Percentiles rank a stretch among this genome's conserved stretches.
Evolutionary conservation across 164 flowering plant genomes (phyloP).

Genomic region (Stephania japonica): DNA sequence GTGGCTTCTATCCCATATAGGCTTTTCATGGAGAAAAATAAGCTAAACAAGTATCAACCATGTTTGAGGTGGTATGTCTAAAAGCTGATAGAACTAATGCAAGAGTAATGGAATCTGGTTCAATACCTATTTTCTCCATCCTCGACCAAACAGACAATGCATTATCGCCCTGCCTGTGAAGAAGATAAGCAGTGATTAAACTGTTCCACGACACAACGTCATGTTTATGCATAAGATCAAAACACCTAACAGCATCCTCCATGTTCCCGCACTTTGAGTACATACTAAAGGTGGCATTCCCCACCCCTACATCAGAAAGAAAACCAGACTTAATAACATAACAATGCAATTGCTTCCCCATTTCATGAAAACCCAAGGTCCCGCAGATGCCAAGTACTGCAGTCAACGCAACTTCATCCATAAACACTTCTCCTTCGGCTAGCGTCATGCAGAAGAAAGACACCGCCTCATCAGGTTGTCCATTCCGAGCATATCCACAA

Average conservation of each 20-base stretch:
- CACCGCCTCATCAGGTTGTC: slow-evolving; percentile 56
- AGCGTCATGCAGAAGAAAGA: slow-evolving; percentile 39
- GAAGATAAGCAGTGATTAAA: slow-evolving; percentile 55
- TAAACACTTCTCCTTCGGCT: slow-evolving; percentile 28
- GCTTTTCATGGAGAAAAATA: slow-evolving; percentile 58
- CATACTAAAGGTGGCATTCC: slow-evolving; percentile 75
- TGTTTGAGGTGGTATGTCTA: slow-evolving; percentile 39
- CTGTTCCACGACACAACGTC: slow-evolving; percentile 82
- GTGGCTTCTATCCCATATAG: slow-evolving; percentile 49
- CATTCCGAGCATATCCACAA: slow-evolving; percentile 75
- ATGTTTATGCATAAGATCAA: slow-evolving; percentile 46
- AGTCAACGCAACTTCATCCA: slow-evolving; percentile 62
- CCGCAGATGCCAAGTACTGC: slow-evolving; percentile 69
- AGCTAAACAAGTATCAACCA: slow-evolving; percentile 46
- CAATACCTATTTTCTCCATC: slow-evolving; percentile 40
- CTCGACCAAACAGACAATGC: slow-evolving; percentile 57
- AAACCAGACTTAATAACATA: slow-evolving; percentile 48
- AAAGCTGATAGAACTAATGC: slow-evolving; percentile 65
- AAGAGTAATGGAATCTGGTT: slow-evolving; percentile 58
- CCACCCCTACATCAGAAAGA: slow-evolving; percentile 41
- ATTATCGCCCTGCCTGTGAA: slow-evolving; percentile 67
- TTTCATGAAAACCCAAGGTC: slow-evolving; percentile 47
- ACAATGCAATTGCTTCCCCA: slow-evolving; percentile 78
- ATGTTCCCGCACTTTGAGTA: slow-evolving; percentile 67
- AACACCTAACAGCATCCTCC: slow-evolving; percentile 46